Conservation (phyloP, 441 rosid species). For the Erodium texanum region DNA sequence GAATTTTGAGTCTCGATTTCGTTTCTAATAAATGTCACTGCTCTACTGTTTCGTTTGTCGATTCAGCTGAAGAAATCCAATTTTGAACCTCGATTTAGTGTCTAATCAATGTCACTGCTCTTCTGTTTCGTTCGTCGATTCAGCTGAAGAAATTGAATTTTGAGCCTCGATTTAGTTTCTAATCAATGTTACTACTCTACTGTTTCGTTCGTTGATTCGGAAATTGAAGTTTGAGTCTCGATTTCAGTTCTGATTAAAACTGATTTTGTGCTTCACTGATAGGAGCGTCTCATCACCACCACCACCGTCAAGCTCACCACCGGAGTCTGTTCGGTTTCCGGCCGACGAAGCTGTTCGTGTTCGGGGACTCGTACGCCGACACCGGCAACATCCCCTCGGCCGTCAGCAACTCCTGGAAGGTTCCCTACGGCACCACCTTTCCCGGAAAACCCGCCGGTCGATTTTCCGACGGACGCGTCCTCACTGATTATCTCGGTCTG, state of each 20-base stretch:
- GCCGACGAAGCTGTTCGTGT: slow-evolving; percentile 4
- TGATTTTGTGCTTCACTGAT: not conserved
- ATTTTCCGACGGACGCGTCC: not conserved
- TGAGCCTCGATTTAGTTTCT: too few relatives aligned
- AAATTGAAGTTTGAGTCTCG: not conserved
- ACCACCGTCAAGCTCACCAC: not conserved
- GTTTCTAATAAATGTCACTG: too few relatives aligned
- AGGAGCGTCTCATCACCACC: not conserved
- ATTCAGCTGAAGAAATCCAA: too few relatives aligned
- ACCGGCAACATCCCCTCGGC: not conserved
- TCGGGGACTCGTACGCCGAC: slow-evolving; percentile 4
- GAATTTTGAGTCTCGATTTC: too few relatives aligned
- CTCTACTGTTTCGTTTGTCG: too few relatives aligned
- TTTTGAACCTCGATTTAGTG: too few relatives aligned
- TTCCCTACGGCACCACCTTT: not conserved
- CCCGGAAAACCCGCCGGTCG: slow-evolving; percentile 4
- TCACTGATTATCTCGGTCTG: not conserved
- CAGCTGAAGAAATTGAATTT: not conserved
- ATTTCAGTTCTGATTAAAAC: not conserved
- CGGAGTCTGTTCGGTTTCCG: not conserved
- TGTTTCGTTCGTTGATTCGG: not conserved
- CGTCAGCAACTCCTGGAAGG: not conserved
- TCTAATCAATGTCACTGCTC: too few relatives aligned
- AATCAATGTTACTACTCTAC: not conserved
- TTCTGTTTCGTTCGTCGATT: not conserved